Evolutionary conservation across 2,329 filamentous ascomycete species (phyloP), one percentile per base, ranked within the genome.

Genomic region (Malbranchea cinnamomea): DNA sequence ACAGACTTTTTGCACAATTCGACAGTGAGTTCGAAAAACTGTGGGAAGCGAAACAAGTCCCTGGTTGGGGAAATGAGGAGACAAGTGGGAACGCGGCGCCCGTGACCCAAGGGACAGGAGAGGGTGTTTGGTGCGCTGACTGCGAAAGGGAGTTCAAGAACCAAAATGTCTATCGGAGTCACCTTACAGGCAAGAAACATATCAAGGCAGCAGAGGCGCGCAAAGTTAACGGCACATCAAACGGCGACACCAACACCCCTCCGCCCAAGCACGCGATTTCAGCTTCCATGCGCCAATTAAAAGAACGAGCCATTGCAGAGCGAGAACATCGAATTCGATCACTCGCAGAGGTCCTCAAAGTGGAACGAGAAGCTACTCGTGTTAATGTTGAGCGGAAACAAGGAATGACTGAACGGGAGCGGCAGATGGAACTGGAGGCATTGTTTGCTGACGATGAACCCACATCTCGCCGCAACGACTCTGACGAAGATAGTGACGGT

Each of bases 81-180:
- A 21, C 56, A 10, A 56, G 56, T 21, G 59, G 56, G 0, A 37
- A 57, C 2, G 42, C 55, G 15, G 57, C 45, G 4, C 58, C 58
- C 3, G 56, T 56, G 30, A 68, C 66, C 5, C 62, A 71, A 48
- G 64, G 67, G 48, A 47, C 63, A 46, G 67, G 65, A 1, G 76
- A 83, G 30, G 81, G 78, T 0, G 68, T 84, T 10, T 95, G 81
- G 79, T 98, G 89, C 47, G 67, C 77, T 4, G 84, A 85, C 38
- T 98, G 89, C 51, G 78, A 89, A 49, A 94, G 85, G 57, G 82
- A 87, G 36, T 98, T 95, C 59, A 84, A 81, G 47, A 95, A 94
- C 46, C 74, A 89, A 41, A 93, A 93, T 38, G 83, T 94, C 27
- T 93, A 92, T 63, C 85, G 84, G 45, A 75, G 72, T 21, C 89